phyloP scores from a whole-genome alignment of 306 rosid genomes.

The Pterocarpus santalinus region DNA sequence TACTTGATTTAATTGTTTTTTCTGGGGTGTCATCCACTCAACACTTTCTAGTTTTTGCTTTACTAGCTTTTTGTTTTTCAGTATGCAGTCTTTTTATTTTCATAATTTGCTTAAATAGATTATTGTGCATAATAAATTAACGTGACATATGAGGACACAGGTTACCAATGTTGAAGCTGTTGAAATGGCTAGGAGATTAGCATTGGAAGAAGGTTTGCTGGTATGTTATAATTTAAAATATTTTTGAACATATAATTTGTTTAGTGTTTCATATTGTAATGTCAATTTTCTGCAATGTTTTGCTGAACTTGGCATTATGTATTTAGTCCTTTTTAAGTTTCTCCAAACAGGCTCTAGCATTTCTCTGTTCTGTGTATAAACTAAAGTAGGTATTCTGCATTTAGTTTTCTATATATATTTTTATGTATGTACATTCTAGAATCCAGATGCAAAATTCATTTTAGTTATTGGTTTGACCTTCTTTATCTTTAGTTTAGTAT shows the following conservation, averaged over 20 bases:
- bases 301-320: constrained; percentile 2
- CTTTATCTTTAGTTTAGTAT: constrained; percentile 33
- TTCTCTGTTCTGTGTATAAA: constrained; percentile 25
- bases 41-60: constrained; percentile 22
- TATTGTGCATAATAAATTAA: constrained; percentile 29
- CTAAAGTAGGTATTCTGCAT: constrained; percentile 25
- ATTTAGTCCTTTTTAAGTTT: neutral
- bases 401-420: constrained; percentile 23
- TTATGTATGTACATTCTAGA: constrained; percentile 4
- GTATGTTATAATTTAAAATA: constrained; percentile 58
- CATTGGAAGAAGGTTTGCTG: constrained; percentile 95
- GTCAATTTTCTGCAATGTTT: constrained; percentile 7
- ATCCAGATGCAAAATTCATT: constrained; percentile 31
- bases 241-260: constrained; percentile 1
- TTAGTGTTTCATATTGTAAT: constrained; percentile 17
- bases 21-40: constrained; percentile 9
- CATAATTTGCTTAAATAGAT: neutral
- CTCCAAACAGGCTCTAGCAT: neutral
- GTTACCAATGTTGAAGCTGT: constrained; percentile 87
- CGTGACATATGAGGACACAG: constrained; percentile 51
- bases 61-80: neutral
- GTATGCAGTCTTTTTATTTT: constrained; percentile 36
- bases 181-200: constrained; percentile 88
- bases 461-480: constrained; percentile 37
- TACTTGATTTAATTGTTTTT: constrained; percentile 25